Conservation (phyloP, 257 asterid genomes). For the Gentiana macrophylla region DNA sequence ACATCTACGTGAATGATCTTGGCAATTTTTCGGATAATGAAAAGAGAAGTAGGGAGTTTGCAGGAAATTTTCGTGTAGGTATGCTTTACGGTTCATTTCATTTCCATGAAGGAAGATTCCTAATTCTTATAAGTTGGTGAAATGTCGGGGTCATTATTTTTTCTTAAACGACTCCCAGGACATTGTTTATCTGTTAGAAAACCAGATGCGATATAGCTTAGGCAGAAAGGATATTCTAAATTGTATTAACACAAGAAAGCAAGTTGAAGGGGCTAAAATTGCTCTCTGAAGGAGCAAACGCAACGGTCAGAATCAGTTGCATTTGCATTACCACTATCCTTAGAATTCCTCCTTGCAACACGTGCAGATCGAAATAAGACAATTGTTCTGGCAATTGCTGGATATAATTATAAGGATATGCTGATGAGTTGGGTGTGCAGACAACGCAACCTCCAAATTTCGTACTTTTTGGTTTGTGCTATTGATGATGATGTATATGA, state of each 20-base stretch:
- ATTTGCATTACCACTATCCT: conserved; percentile 42
- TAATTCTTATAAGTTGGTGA: conserved; percentile 31
- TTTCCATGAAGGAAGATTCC: conserved; percentile 41
- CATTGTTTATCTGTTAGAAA: conserved; percentile 36
- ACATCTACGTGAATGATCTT: conserved; percentile 30
- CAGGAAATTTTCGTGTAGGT: conserved; percentile 59
- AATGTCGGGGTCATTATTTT: conserved; percentile 39
- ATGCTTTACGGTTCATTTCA: conserved; percentile 67
- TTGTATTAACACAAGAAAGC: conserved; percentile 36
- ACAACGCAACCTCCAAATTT: conserved; percentile 45
- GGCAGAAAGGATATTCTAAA: conserved; percentile 25
- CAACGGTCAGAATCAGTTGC: conserved; percentile 23
- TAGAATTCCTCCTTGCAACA: conserved; percentile 44
- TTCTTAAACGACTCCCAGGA: conserved; percentile 34
- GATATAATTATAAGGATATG: conserved; percentile 84
- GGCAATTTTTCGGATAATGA: conserved; percentile 18
- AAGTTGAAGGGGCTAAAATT: conserved; percentile 24
- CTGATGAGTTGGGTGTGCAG: conserved; percentile 96
- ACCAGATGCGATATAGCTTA: conserved; percentile 24
- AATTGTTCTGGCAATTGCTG: conserved; percentile 75
- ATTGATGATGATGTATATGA: conserved; percentile 64
- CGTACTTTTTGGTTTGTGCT: conserved; percentile 68
- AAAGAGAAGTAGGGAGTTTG: conserved; percentile 42
- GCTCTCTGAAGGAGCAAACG: conserved; percentile 23
- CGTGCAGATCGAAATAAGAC: conserved; percentile 63